These are phyloP conservation scores for Neurospora discreta DNA, from an alignment of 495 filamentous ascomycete genomes.

Conservation along the genomic window DNA sequence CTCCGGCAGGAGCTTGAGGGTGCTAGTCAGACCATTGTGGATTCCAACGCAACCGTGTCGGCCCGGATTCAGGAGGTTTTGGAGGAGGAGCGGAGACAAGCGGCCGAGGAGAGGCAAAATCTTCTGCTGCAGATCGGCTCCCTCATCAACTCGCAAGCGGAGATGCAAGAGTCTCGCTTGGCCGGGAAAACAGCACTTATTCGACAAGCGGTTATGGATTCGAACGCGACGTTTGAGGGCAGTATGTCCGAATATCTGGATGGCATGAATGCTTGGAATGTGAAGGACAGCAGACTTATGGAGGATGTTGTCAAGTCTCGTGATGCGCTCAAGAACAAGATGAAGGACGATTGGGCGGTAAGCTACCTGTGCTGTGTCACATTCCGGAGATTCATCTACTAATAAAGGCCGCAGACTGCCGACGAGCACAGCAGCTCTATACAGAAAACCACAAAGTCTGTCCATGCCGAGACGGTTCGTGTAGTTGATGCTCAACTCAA, in stretches of 20 bases:
- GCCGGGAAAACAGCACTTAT: slow-evolving; percentile 48
- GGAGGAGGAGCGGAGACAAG: slow-evolving; percentile 61
- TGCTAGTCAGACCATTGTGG: slow-evolving; percentile 53
- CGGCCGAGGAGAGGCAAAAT: slow-evolving; percentile 60
- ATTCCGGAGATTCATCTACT: slow-evolving; percentile 10
- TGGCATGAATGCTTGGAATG: slow-evolving; percentile 66
- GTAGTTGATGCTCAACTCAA: slow-evolving; percentile 85
- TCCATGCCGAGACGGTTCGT: slow-evolving; percentile 82
- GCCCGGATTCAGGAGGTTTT: slow-evolving; percentile 58
- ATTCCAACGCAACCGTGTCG: slow-evolving; percentile 54
- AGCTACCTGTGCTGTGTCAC: slow-evolving; percentile 15
- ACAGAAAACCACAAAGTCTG: slow-evolving; percentile 67
- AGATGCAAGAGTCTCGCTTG: slow-evolving; percentile 63
- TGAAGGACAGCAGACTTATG: slow-evolving; percentile 55
- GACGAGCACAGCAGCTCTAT: slow-evolving; percentile 72
- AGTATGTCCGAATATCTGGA: slow-evolving; percentile 53
- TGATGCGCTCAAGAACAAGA: slow-evolving; percentile 64
- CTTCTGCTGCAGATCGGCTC: slow-evolving; percentile 65
- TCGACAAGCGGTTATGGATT: slow-evolving; percentile 48
- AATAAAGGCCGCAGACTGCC: slow-evolving; percentile 42
- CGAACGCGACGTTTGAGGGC: slow-evolving; percentile 50
- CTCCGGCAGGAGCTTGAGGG: slow-evolving; percentile 57
- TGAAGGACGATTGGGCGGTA: slow-evolving; percentile 85
- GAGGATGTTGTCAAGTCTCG: slow-evolving; percentile 59
- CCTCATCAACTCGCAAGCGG: slow-evolving; percentile 62